These are phyloP conservation scores for Xylaria telfairii DNA, from an alignment of 495 filamentous ascomycete genomes.

Conservation along the genomic window DNA sequence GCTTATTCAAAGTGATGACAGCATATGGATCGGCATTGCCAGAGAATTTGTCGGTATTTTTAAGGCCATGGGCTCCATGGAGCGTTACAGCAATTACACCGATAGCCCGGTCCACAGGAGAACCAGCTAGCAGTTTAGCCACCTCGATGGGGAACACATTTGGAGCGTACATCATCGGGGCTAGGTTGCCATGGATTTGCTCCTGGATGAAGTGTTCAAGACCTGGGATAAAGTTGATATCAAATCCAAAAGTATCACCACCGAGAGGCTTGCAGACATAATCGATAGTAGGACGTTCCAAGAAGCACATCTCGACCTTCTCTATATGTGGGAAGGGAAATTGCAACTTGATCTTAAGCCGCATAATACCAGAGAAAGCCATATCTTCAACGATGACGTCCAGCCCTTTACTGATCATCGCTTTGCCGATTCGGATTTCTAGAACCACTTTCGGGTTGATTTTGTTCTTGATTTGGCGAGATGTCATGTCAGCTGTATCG, in stretches of 20 bases:
- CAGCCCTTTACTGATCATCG: conserved; percentile 91
- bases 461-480: conserved; percentile 88
- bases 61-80: conserved; percentile 87
- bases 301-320: conserved; percentile 87
- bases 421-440: conserved; percentile 92
- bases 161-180: conserved; percentile 95
- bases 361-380: conserved; percentile 91
- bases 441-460: conserved; percentile 96
- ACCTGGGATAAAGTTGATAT: conserved; percentile 98
- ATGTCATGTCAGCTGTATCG: conserved; percentile 88
- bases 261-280: conserved; percentile 98
- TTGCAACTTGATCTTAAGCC: conserved; percentile 96
- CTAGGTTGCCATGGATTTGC: conserved; percentile 88
- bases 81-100: conserved; percentile 91
- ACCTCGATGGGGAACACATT: conserved; percentile 99
- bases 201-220: conserved; percentile 93
- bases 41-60: conserved; percentile 92
- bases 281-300: conserved; percentile 76
- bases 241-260: conserved; percentile 92
- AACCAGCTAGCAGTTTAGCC: conserved; percentile 97
- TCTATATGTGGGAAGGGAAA: conserved; percentile 95
- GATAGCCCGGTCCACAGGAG: conserved; percentile 92
- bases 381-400: conserved; percentile 99
- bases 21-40: conserved; percentile 94
- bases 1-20: conserved; percentile 82